Evolutionary conservation across 2,329 filamentous ascomycete genomes (phyloP), one percentile per base, ranked within the genome.

Genomic region (Microascus cirrosus): DNA sequence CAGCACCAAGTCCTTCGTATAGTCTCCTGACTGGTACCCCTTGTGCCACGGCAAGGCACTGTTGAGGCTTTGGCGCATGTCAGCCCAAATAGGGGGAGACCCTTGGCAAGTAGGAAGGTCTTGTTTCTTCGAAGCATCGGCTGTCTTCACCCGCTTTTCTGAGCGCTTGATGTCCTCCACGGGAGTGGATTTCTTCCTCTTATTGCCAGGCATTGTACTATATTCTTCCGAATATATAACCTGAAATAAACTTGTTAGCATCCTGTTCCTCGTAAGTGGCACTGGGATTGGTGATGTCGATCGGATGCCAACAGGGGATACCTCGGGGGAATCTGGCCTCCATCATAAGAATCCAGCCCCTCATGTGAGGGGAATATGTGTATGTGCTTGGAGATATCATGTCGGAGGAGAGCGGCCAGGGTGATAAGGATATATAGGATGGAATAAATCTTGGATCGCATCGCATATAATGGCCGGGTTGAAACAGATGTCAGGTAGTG

Each of bases 31-130:
- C 62, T 90, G 81, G 42, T 82, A 81, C 1, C 79, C 71, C 15
- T 76, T 79, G 67, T 82, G 89, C 68, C 83, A 87, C 0, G 78
- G 75, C 1, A 89, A 65, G 0, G 83, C 77, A 63, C 89, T 83
- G 62, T 81, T 87, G 0, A 90, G 70, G 15, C 79, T 78, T 59
- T 83, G 79, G 3, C 86, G 77, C 39, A 70, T 70, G 5, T 80
- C 71, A 0, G 83, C 76, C 81, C 82, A 87, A 0, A 83, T 77
- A 12, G 71, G 68, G 6, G 55, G 60, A 15, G 57, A 48, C 10
- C 51, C 56, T 22, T 18, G 42, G 35, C 54, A 53, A 32, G 15
- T 25, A n/a, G n/a, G 45, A 20, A 50, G 45, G 22, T 12, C 11
- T 6, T 24, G 45, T 50, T 50, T 13, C 20, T 22, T 13, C 45